phyloP scores from a whole-genome alignment of 352 stramenopile genomes.

The Globisporangium cederbergense region DNA sequence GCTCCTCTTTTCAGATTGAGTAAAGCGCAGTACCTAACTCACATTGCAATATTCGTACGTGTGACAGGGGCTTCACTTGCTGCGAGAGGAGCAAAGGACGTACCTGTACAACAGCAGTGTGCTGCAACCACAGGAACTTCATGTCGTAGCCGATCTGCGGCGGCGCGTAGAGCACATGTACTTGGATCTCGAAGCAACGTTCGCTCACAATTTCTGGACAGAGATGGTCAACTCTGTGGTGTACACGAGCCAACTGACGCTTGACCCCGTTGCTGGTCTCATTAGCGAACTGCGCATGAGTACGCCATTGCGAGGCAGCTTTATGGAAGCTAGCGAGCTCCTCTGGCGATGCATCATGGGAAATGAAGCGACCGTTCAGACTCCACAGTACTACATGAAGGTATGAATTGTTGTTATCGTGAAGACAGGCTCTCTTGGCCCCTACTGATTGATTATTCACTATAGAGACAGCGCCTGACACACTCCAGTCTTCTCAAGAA shows the following conservation, averaged over 20 bases:
- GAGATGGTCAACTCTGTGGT: not conserved
- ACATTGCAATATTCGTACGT: not conserved
- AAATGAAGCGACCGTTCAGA: not conserved
- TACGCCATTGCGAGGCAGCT: not conserved
- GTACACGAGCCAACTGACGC: not conserved
- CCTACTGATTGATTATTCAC: not conserved
- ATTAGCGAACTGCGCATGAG: slow-evolving; percentile 6
- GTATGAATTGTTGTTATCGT: not conserved
- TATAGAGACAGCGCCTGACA: not conserved
- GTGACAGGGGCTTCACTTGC: not conserved
- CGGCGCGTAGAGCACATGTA: slow-evolving; percentile 1
- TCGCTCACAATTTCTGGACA: not conserved
- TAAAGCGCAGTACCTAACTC: not conserved
- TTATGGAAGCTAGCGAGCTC: not conserved
- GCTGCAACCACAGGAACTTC: not conserved
- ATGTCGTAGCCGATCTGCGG: not conserved
- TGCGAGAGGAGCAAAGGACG: slow-evolving; percentile 10
- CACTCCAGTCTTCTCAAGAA: slow-evolving; percentile 1
- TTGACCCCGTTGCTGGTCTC: not conserved
- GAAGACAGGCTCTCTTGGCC: too few relatives aligned
- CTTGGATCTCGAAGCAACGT: not conserved
- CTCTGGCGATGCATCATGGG: slow-evolving; percentile 6
- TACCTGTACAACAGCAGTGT: slow-evolving; percentile 1
- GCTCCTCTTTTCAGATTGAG: not conserved
- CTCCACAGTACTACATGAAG: slow-evolving; percentile 9